These are phyloP conservation scores for Wickerhamomyces strasburgensis DNA, from an alignment of 805 yeast genomes.

Conservation along the genomic window DNA sequence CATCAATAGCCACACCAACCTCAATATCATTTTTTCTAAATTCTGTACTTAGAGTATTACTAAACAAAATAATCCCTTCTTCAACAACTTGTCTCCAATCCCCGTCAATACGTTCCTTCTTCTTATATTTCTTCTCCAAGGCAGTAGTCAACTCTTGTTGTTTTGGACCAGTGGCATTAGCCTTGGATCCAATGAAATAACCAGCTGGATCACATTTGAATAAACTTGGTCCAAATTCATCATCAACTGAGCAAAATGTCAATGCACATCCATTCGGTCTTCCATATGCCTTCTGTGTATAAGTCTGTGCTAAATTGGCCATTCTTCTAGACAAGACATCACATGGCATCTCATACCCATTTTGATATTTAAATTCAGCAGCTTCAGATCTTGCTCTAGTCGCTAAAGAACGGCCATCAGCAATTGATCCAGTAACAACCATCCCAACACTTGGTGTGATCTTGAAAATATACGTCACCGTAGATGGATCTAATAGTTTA, in stretches of 20 bases:
- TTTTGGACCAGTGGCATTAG: constrained; percentile 94
- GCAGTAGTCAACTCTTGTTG: constrained; percentile 92
- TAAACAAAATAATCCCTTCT: constrained; percentile 78
- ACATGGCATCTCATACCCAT: constrained; percentile 96
- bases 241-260: constrained; percentile 84
- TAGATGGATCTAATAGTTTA: constrained; percentile 79
- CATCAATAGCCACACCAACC: constrained; percentile 77
- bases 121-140: constrained; percentile 85
- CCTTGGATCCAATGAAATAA: constrained; percentile 84
- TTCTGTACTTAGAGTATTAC: constrained; percentile 85
- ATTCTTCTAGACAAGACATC: constrained; percentile 89
- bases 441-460: constrained; percentile 81
- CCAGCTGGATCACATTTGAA: constrained; percentile 98
- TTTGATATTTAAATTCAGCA: constrained; percentile 88
- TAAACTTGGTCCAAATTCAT: constrained; percentile 82
- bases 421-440: constrained; percentile 92
- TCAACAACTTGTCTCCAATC: constrained; percentile 89
- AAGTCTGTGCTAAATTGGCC: constrained; percentile 93
- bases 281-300: constrained; percentile 98
- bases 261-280: constrained; percentile 94
- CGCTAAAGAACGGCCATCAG: constrained; percentile 91
- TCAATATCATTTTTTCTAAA: constrained; percentile 92
- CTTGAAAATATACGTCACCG: constrained; percentile 81
- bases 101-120: constrained; percentile 62
- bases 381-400: constrained; percentile 92